These are phyloP conservation scores for Didymella arachidicola DNA, from an alignment of 2,329 filamentous ascomycete genomes.

Conservation along the genomic window DNA sequence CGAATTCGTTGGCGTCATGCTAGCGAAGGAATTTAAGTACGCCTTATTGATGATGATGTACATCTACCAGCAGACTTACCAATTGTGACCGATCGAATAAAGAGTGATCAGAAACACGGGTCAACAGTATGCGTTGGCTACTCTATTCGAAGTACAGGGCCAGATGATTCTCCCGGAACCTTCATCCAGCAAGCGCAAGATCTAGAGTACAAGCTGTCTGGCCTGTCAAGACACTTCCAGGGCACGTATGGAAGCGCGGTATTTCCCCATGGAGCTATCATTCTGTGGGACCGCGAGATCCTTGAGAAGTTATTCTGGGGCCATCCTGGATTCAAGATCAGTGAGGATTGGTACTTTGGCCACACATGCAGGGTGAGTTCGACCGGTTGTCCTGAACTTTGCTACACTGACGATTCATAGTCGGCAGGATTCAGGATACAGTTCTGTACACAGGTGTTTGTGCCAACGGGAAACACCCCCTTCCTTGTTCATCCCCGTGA, in stretches of 20 bases:
- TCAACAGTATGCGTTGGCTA: neutral
- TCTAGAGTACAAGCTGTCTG: neutral
- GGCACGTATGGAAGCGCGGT: neutral
- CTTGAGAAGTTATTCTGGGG: neutral
- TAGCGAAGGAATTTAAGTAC: neutral
- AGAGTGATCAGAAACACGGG: neutral
- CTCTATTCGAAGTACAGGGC: neutral
- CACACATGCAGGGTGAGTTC: neutral
- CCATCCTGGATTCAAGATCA: neutral
- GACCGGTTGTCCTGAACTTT: too few species aligned
- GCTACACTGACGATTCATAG: neutral
- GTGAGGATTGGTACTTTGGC: neutral
- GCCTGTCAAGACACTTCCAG: neutral
- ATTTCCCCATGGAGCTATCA: neutral
- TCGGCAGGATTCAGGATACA: neutral
- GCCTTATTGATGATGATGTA: neutral
- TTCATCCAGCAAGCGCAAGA: neutral
- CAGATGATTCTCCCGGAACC: neutral
- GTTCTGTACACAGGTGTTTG: neutral
- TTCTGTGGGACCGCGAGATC: neutral
- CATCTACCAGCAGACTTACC: neutral
- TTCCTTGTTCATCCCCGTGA: neutral
- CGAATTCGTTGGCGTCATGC: neutral
- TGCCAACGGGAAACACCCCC: neutral
- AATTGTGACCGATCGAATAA: neutral